phyloP scores from a whole-genome alignment of 2,329 filamentous ascomycete species.

The Neonectria punicea region DNA sequence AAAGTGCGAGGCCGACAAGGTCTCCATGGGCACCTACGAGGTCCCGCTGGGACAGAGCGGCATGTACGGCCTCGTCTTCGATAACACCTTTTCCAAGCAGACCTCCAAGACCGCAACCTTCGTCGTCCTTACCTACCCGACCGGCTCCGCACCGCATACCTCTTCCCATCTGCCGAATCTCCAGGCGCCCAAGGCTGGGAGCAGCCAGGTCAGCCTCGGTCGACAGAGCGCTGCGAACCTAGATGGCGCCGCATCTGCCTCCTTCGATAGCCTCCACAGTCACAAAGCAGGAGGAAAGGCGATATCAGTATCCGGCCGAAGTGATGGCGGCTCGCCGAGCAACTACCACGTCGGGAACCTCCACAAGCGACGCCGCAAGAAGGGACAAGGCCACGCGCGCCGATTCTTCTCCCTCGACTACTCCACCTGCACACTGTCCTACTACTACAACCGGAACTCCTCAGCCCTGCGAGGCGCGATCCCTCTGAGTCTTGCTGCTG shows the following conservation, averaged over 20 bases:
- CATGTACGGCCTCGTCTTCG: slow-evolving; percentile 96
- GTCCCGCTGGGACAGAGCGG: slow-evolving; percentile 79
- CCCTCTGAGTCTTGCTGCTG: slow-evolving; percentile 88
- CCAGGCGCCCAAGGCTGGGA: slow-evolving; percentile 51
- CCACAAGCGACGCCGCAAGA: slow-evolving; percentile 91
- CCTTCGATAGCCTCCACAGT: slow-evolving; percentile 70
- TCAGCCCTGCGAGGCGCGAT: slow-evolving; percentile 93
- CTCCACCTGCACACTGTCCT: slow-evolving; percentile 91
- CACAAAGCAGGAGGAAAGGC: slow-evolving; percentile 56
- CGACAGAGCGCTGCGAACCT: slow-evolving; percentile 59
- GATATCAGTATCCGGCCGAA: slow-evolving; percentile 63
- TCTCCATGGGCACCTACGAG: slow-evolving; percentile 89
- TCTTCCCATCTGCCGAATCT: slow-evolving; percentile 75
- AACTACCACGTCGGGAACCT: slow-evolving; percentile 86
- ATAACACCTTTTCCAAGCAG: slow-evolving; percentile 98
- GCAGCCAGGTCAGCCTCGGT: slow-evolving; percentile 64
- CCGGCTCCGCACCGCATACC: slow-evolving; percentile 79
- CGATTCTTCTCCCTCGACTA: slow-evolving; percentile 97
- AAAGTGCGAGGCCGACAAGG: slow-evolving; percentile 96
- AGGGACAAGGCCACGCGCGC: slow-evolving; percentile 90
- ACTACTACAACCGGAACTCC: slow-evolving; percentile 94
- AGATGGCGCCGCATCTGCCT: slow-evolving; percentile 61
- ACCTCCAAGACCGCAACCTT: slow-evolving; percentile 95
- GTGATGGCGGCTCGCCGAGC: slow-evolving; percentile 55
- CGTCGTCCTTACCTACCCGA: slow-evolving; percentile 93